Evolutionary conservation across 2,329 filamentous ascomycete species (phyloP).

Genomic region (Arthroderma sp.): DNA sequence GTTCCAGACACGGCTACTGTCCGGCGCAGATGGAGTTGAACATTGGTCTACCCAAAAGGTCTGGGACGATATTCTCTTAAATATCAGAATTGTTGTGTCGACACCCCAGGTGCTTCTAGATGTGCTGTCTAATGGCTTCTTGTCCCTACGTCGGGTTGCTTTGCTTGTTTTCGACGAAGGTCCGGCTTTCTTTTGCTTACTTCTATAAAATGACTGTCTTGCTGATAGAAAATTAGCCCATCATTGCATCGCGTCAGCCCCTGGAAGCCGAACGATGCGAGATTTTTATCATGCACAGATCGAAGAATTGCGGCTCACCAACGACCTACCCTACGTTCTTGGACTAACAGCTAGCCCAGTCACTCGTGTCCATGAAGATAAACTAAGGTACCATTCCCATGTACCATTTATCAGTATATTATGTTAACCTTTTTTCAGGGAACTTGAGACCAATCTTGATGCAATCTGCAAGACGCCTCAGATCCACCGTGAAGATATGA

Average conservation of each 20-base stretch:
- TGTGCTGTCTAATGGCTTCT: constrained; percentile 61
- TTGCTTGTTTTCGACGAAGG: constrained; percentile 78
- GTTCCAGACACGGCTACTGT: constrained; percentile 48
- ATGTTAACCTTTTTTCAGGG: constrained; percentile 16
- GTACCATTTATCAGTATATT: neutral
- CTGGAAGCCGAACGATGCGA: constrained; percentile 59
- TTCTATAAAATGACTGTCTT: neutral
- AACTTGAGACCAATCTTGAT: constrained; percentile 57
- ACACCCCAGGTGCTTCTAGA: constrained; percentile 64
- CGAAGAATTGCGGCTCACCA: constrained; percentile 16
- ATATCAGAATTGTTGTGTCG: constrained; percentile 60
- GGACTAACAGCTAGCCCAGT: constrained; percentile 73
- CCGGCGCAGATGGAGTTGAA: constrained; percentile 55
- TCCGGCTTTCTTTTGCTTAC: constrained; percentile 20
- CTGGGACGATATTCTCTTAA: constrained; percentile 55
- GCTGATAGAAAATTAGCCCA: constrained; percentile 41
- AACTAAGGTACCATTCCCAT: constrained; percentile 35
- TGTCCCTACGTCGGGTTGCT: constrained; percentile 49
- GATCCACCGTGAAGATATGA: constrained; percentile 53
- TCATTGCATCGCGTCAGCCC: constrained; percentile 52
- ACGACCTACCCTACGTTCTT: constrained; percentile 50
- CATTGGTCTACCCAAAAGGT: constrained; percentile 54
- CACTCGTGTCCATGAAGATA: constrained; percentile 43
- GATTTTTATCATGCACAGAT: constrained; percentile 51
- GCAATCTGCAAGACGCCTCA: constrained; percentile 57